Evolutionary conservation across 768 basidiomycete species (phyloP), one percentile per base, ranked within the genome.

Genomic region (Tulasnella sp.): DNA sequence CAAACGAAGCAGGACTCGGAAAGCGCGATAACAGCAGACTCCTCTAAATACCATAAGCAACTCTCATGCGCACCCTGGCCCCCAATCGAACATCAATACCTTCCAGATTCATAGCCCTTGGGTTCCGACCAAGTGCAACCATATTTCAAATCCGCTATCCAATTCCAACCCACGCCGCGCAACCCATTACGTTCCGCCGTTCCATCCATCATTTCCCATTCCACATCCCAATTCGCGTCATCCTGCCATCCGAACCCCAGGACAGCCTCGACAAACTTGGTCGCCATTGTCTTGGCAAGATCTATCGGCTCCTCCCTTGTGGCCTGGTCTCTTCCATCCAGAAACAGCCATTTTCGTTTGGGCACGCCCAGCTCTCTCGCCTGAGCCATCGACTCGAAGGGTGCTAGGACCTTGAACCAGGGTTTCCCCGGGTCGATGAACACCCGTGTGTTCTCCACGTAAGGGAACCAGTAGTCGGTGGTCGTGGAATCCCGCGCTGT

Each of bases 301-400:
- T 77, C 76, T 14, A 37, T 40, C 24, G 76, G 76, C 28, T 50
- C 44, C 22, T 48, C 76, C 42, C 76, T 8, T 1, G 76, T 77
- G 31, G 44, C 48, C 41, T 77, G 44, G 37, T 77, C 76, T n/a
- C 76, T n/a, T 58, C 44, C 76, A 54, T 77, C 76, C 48, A 77
- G 54, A 77, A 77, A 77, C 46, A 46, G n/a, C 76, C 76, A 77
- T 16, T 58, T 77, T 41, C 76, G 46, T 37, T 77, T 58, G 24
- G 44, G 44, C 46, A 77, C 54, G 20, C 76, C 76, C 42, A 77
- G 14, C 14, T 77, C 76, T 41, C 76, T 46, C 76, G 76, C 76
- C 37, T 77, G 76, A 37, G 76, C 76, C 44, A 77, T 46, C 76
- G 76, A 50, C 54, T 77, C 76, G 54, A 54, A 77, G 46, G 76